Evolutionary conservation across 2,329 filamentous ascomycete genomes (phyloP).

Genomic region (Colletotrichum costaricense): DNA sequence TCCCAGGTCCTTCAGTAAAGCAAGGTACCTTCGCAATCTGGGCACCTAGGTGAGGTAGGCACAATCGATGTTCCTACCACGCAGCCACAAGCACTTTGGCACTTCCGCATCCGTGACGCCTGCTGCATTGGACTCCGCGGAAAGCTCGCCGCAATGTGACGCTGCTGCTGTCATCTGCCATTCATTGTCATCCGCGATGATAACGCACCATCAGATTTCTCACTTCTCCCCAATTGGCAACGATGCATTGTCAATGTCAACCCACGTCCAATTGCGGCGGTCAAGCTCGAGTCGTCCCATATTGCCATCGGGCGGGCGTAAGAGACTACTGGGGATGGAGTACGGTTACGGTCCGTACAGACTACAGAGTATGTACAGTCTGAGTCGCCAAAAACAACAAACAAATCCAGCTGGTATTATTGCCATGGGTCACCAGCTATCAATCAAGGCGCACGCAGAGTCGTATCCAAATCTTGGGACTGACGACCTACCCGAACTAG

Average conservation of each 20-base stretch:
- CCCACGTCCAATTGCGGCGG: constrained; percentile 1
- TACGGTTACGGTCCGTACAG: background rate
- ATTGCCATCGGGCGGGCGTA: background rate
- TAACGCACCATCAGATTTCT: no score
- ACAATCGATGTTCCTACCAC: background rate
- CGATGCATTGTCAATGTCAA: constrained; percentile 5
- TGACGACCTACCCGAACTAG: background rate
- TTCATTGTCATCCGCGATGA: background rate
- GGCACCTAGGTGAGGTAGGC: background rate
- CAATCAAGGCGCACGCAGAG: constrained; percentile 1
- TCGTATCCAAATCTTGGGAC: background rate
- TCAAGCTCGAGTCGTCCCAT: background rate
- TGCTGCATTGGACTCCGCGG: constrained; percentile 4
- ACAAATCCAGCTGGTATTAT: background rate
- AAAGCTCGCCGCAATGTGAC: background rate
- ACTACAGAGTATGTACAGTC: background rate
- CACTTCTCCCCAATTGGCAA: background rate
- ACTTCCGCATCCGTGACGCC: background rate
- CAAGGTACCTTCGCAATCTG: no score
- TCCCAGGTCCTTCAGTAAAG: no score
- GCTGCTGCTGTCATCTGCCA: background rate
- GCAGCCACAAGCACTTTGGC: background rate
- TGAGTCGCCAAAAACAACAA: background rate
- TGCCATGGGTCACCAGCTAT: background rate
- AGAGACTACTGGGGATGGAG: background rate